Base-by-base conservation (phyloP, 768 basidiomycete species). In the Lentinula detonsa region DNA sequence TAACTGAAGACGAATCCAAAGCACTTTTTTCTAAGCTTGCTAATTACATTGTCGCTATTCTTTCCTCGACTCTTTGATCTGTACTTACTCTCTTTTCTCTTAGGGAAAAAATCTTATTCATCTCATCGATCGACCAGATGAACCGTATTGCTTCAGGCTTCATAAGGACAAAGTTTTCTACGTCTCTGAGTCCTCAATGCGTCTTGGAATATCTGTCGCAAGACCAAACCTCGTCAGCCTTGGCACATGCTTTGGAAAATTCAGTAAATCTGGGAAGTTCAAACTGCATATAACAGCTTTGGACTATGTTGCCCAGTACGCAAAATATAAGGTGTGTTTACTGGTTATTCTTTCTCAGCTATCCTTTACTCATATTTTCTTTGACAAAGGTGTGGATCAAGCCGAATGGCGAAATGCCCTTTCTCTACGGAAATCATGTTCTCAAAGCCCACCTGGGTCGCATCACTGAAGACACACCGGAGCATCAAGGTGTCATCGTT, bases 371-470 rank as follows among this genome's bases (percentile, higher is more conserved):
- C 42, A 4, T 37, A 43, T 34, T 50, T 40, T 33, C 13, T 45
- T 23, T 1, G 21, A 43, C 56, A 35, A 4, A 98, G 96, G 85
- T 98, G 16, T 99, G 97, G 97, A 94, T 99, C 72, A 99, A 99
- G 74, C 89, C 95, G 28, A 96, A 98, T 65, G 97, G 97, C 69
- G 97, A 99, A 76, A 96, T 99, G 89, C 97, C 97, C 1, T 99
- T 96, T 81, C 77, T 99, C 40, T 99, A 99, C 69, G 97, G 97
- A 60, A 99, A 99, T 71, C 95, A 99, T 76, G 88, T 98, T 62
- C 85, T 98, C 64, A 99, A 98, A 75, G 97, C 97, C 8, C 97
- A 99, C 74, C 79, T 99, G n/a, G 97, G 97, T 16, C 84, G 96
- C 62, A 98, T 98, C 71, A 98, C 97, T 52, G 97, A 99, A 71